Evolutionary conservation across 2,329 filamentous ascomycete species (phyloP).

Genomic region (Lithohypha guttulata): DNA sequence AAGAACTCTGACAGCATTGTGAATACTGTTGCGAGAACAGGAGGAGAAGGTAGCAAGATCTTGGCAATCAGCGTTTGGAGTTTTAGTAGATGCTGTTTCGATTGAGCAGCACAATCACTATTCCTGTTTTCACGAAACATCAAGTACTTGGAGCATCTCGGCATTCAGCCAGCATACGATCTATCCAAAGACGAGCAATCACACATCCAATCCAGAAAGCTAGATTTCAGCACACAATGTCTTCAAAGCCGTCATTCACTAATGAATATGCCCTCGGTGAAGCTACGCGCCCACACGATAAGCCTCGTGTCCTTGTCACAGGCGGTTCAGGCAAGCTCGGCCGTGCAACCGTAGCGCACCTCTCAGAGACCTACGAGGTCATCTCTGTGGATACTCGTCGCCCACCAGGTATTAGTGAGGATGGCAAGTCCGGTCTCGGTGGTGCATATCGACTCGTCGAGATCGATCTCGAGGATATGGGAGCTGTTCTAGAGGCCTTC

Average conservation of each 20-base stretch:
- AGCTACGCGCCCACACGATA: not conserved
- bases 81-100: too few relatives aligned
- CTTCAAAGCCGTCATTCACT: slow-evolving; percentile 4
- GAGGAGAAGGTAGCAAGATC: too few relatives aligned
- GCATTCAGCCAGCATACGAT: too few relatives aligned
- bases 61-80: too few relatives aligned
- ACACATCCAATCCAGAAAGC: too few relatives aligned
- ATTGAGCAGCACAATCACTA: too few relatives aligned
- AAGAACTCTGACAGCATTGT: too few relatives aligned
- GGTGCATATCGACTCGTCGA: slow-evolving; percentile 44
- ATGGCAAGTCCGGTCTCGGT: slow-evolving; percentile 18
- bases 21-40: too few relatives aligned
- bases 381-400: slow-evolving; percentile 45
- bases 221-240: too few relatives aligned
- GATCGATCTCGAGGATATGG: slow-evolving; percentile 44
- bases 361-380: slow-evolving; percentile 41
- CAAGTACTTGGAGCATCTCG: too few relatives aligned
- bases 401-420: slow-evolving; percentile 21
- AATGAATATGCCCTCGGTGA: not conserved
- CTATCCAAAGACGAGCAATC: too few relatives aligned
- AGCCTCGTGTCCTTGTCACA: slow-evolving; percentile 38
- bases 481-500: slow-evolving; percentile 44
- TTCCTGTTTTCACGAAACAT: too few relatives aligned
- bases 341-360: slow-evolving; percentile 41
- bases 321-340: slow-evolving; percentile 47